phyloP scores from a whole-genome alignment of 2,329 filamentous ascomycete species.

The Penicillium sp. region DNA sequence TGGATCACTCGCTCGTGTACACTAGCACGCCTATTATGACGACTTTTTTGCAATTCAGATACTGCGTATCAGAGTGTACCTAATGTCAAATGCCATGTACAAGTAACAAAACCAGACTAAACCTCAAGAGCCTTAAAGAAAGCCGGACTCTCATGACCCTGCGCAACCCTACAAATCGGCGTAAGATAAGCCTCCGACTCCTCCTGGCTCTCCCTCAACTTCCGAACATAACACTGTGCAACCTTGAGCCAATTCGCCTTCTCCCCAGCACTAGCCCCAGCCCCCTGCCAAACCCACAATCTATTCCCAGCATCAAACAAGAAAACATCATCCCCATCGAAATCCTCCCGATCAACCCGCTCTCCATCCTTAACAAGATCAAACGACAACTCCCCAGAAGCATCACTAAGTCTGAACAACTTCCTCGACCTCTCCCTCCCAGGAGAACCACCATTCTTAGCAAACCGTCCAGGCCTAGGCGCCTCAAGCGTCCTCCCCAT shows the following conservation, averaged over 20 bases:
- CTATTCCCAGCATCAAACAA: constrained; percentile 55
- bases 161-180: constrained; percentile 31
- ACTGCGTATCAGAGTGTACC: no score
- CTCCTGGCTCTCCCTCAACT: constrained; percentile 24
- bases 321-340: constrained; percentile 65
- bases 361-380: constrained; percentile 56
- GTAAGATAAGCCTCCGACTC: constrained; percentile 23
- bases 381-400: constrained; percentile 56
- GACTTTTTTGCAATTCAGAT: no score
- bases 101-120: no score
- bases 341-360: constrained; percentile 49
- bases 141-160: constrained; percentile 30
- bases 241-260: constrained; percentile 54
- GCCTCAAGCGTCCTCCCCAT: constrained; percentile 43
- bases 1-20: no score
- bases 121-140: constrained; percentile 27
- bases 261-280: constrained; percentile 55
- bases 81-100: no score
- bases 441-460: constrained; percentile 21
- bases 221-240: constrained; percentile 30
- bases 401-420: constrained; percentile 62
- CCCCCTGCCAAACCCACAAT: constrained; percentile 66
- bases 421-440: constrained; percentile 36
- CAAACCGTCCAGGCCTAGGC: constrained; percentile 34
- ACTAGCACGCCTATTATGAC: no score